Evolutionary conservation across 768 basidiomycete species (phyloP).

Genomic region (Amanita thiersii): DNA sequence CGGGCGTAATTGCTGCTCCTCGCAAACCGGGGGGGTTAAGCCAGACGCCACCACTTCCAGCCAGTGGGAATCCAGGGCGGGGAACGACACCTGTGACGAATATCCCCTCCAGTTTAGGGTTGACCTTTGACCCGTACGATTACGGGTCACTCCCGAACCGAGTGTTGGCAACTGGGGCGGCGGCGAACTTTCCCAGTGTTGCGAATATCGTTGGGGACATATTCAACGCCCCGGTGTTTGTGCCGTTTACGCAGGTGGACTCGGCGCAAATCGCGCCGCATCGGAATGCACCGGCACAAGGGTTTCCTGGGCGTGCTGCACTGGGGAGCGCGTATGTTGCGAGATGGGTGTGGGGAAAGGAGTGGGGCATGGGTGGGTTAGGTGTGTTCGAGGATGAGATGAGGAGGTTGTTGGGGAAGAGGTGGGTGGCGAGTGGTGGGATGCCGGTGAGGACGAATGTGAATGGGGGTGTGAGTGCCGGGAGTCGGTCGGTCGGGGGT

Average conservation of each 20-base stretch:
- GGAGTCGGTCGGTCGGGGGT: constrained; percentile 20
- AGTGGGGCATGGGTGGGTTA: constrained; percentile 39
- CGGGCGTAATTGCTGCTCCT: constrained; percentile 53
- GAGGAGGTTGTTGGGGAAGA: constrained; percentile 56
- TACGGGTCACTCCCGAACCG: constrained; percentile 53
- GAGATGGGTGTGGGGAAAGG: constrained; percentile 80
- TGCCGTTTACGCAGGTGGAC: constrained; percentile 70
- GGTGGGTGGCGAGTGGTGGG: constrained; percentile 66
- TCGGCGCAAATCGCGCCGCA: constrained; percentile 66
- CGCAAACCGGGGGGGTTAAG: constrained; percentile 22
- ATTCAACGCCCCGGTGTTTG: constrained; percentile 75
- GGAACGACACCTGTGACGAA: constrained; percentile 13
- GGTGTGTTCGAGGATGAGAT: constrained; percentile 79
- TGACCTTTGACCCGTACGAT: constrained; percentile 78
- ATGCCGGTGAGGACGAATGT: constrained; percentile 52
- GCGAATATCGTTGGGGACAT: constrained; percentile 75
- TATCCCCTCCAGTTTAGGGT: constrained; percentile 40
- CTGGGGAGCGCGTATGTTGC: constrained; percentile 75
- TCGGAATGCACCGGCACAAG: constrained; percentile 63
- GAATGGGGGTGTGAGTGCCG: constrained; percentile 25
- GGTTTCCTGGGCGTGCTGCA: constrained; percentile 62
- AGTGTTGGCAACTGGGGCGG: constrained; percentile 68
- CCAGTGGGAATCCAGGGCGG: constrained; percentile 16
- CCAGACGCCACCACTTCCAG: constrained; percentile 25
- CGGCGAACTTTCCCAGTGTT: constrained; percentile 78